phyloP scores from a whole-genome alignment of 805 yeast species.

The Candida incommunis region DNA sequence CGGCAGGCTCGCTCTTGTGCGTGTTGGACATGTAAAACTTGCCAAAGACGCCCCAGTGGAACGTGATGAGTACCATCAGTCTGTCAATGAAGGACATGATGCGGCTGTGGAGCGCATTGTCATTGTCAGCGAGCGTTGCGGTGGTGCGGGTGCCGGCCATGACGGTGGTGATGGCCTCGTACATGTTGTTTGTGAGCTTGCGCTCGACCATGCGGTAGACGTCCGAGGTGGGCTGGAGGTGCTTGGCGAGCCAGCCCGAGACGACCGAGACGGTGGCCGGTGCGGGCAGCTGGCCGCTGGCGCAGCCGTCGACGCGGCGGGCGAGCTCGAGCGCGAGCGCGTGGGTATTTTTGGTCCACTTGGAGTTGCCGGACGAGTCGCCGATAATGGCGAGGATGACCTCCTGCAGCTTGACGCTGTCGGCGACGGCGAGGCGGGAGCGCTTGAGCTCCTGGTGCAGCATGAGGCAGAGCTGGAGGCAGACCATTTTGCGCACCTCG shows the following conservation, averaged over 20 bases:
- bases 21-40: conserved; percentile 36
- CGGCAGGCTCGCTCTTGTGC: too few species aligned
- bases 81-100: conserved; percentile 44
- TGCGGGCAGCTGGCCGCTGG: conserved; percentile 15
- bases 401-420: conserved; percentile 38
- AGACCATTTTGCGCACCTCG: conserved; percentile 72
- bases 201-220: conserved; percentile 66
- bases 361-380: conserved; percentile 74
- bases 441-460: conserved; percentile 53
- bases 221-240: conserved; percentile 70
- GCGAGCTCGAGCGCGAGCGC: conserved; percentile 57
- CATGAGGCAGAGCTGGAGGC: conserved; percentile 59
- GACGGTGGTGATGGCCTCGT: conserved; percentile 6
- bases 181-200: conserved; percentile 20
- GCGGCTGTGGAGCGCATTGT: conserved; percentile 22
- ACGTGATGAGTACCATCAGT: conserved; percentile 49
- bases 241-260: conserved; percentile 68
- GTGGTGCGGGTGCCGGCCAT: conserved; percentile 8
- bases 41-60: conserved; percentile 79
- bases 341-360: conserved; percentile 77
- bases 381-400: conserved; percentile 69
- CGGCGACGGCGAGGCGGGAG: conserved; percentile 15
- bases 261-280: conserved; percentile 43
- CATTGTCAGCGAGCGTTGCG: conserved; percentile 12
- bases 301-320: conserved; percentile 18